These are phyloP conservation scores for Phytophthora megakarya DNA, from an alignment of 352 stramenopile genomes.

Conservation along the genomic window DNA sequence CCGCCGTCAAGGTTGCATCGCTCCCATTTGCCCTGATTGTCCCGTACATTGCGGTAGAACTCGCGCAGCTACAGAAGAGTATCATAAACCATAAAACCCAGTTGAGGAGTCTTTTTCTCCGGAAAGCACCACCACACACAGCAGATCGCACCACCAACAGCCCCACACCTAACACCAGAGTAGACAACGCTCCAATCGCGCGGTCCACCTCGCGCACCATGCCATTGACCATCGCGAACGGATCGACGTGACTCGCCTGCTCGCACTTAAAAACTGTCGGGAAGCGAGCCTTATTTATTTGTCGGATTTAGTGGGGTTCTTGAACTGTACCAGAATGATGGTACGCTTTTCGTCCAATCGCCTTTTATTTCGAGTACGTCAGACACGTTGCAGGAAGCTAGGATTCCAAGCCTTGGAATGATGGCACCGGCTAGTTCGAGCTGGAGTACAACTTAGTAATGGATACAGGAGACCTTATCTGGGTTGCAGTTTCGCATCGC, in stretches of 20 bases:
- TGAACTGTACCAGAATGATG: constrained; percentile 1
- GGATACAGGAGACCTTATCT: constrained; percentile 19
- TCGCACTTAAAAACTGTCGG: constrained; percentile 27
- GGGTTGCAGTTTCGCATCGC: constrained; percentile 10
- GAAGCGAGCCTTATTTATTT: constrained; percentile 34
- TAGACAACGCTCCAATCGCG: constrained; percentile 76
- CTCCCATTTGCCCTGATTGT: constrained; percentile 60
- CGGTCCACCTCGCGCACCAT: constrained; percentile 82
- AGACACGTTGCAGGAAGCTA: too few relatives aligned
- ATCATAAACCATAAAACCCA: constrained; percentile 10
- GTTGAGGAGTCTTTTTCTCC: constrained; percentile 5
- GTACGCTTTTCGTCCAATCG: constrained; percentile 22
- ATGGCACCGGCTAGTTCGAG: too few relatives aligned
- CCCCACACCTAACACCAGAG: constrained; percentile 73
- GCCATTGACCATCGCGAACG: constrained; percentile 45
- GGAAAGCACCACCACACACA: not conserved
- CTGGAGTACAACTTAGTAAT: constrained; percentile 1
- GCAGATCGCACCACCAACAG: constrained; percentile 62
- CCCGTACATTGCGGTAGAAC: constrained; percentile 56
- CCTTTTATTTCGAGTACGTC: not conserved
- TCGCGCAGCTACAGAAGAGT: constrained; percentile 53
- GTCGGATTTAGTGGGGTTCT: constrained; percentile 19
- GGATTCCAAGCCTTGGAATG: too few relatives aligned
- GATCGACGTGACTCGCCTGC: not conserved
- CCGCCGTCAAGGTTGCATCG: constrained; percentile 50